phyloP scores from a whole-genome alignment of 768 basidiomycete genomes.

The Tulasnella sp. region DNA sequence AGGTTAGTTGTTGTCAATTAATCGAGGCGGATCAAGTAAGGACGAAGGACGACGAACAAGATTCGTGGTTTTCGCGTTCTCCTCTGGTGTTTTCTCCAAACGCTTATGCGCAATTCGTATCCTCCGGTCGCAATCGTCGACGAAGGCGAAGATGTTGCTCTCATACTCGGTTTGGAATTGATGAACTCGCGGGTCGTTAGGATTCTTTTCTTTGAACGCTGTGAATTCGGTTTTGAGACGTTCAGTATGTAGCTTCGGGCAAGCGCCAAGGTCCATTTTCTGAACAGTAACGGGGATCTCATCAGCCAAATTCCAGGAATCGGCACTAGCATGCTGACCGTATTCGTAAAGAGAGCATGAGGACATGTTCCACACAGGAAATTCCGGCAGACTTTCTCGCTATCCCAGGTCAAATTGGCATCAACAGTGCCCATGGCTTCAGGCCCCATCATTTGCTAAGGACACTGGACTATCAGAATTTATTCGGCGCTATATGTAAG shows the following conservation, averaged over 20 bases:
- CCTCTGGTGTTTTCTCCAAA: conserved; percentile 98
- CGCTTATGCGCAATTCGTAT: conserved; percentile 89
- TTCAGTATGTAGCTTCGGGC: conserved; percentile 93
- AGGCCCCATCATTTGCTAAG: conserved; percentile 99
- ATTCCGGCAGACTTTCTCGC: conserved; percentile 97
- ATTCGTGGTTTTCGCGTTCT: conserved; percentile 98
- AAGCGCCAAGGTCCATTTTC: conserved; percentile 99
- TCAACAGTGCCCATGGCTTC: conserved; percentile 97
- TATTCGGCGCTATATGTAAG: conserved; percentile 17
- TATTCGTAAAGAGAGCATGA: conserved; percentile 94
- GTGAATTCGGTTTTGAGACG: conserved; percentile 84
- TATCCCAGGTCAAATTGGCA: conserved; percentile 83
- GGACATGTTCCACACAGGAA: conserved; percentile 98
- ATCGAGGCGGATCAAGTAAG: background rate
- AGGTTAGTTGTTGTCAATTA: background rate
- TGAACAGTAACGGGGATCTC: conserved; percentile 23
- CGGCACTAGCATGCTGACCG: conserved; percentile 41
- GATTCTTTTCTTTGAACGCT: conserved; percentile 61
- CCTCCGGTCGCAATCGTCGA: conserved; percentile 96
- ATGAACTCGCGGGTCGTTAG: conserved; percentile 68
- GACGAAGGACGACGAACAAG: conserved; percentile 42
- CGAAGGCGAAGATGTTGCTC: conserved; percentile 87
- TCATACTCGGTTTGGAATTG: conserved; percentile 95
- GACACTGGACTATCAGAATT: background rate
- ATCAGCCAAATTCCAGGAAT: background rate